Evolutionary conservation across 2,329 filamentous ascomycete species (phyloP), one percentile per base, ranked within the genome.

Genomic region (Talaromyces rugulosus): DNA sequence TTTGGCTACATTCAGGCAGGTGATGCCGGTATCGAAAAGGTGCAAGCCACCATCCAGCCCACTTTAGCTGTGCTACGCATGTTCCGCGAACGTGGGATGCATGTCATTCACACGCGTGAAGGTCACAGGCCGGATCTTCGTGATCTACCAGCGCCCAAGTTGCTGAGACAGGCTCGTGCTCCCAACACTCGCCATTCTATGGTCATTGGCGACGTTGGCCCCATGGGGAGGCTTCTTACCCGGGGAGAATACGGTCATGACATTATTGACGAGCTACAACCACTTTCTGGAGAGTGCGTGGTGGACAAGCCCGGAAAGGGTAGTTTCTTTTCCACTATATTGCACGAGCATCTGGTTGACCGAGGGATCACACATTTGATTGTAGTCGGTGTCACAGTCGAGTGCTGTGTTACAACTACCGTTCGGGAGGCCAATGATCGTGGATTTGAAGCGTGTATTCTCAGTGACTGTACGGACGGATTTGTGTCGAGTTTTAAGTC

Each of bases 221-320:
- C 80, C 3, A 81, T 84, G 74, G 83, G 83, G n/a, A 72, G 81
- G 54, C 71, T 85, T 6, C 73, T 86, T 2, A 77, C 82, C 7
- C 75, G 81, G 30, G 83, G 83, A 34, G 82, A 85, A 70, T 80
- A 81, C 60, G 82, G 82, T 8, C 83, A 85, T 66, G 82, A 83
- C 66, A 78, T 85, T 50, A 75, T 85, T 23, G 81, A 84, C 67
- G 83, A 84, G 66, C 73, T 86, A 50, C 74, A 73, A 55, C 83
- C 83, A 0, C 66, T 78, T 40, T 78, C 82, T 2, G 79, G 78
- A 14, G 84, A 86, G 69, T 72, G 80, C 1, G 78, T 86, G 3
- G 80, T 87, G 52, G 83, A 86, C 69, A 86, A 85, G 70, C 81
- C 82, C 2, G 83, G 83, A 8, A 86, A 86, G 68, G 84, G 84